Evolutionary conservation across 2,329 filamentous ascomycete species (phyloP).

Genomic region (Orbilia blumenaviensis): DNA sequence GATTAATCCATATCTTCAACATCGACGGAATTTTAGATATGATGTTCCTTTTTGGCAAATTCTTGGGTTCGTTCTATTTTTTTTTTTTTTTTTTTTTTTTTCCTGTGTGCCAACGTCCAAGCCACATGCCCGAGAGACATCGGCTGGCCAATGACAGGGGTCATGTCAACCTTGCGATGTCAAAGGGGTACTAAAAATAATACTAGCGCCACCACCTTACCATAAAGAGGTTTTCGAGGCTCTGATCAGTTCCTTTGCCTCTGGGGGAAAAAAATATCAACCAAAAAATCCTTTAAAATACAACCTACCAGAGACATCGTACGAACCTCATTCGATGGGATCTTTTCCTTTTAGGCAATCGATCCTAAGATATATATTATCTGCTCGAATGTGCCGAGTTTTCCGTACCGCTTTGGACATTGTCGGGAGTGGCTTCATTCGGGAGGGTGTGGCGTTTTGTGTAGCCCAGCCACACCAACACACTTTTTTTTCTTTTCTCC

Average conservation of each 20-base stretch:
- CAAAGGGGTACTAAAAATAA: constrained; percentile 51
- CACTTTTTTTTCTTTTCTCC: constrained; percentile 1
- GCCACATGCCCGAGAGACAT: constrained; percentile 42
- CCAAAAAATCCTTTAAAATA: constrained; percentile 25
- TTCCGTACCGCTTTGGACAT: background rate
- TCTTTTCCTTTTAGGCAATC: background rate
- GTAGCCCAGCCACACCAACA: constrained; percentile 49
- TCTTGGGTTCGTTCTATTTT: background rate
- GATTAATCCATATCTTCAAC: constrained; percentile 1
- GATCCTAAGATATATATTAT: no score
- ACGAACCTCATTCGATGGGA: background rate
- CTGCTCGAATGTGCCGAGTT: background rate
- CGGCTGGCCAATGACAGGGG: constrained; percentile 34
- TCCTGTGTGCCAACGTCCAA: constrained; percentile 18
- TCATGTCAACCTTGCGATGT: constrained; percentile 49
- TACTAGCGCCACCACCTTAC: constrained; percentile 30
- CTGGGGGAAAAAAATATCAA: background rate
- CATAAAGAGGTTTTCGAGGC: constrained; percentile 8
- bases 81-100: no score
- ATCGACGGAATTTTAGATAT: background rate
- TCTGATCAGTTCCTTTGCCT: constrained; percentile 31
- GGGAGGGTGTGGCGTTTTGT: constrained; percentile 22
- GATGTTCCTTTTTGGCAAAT: constrained; percentile 22
- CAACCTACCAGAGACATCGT: constrained; percentile 26
- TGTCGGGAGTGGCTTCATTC: constrained; percentile 31